phyloP scores from a whole-genome alignment of 129 eudicot species.

The Gnaphalium uliginosum region DNA sequence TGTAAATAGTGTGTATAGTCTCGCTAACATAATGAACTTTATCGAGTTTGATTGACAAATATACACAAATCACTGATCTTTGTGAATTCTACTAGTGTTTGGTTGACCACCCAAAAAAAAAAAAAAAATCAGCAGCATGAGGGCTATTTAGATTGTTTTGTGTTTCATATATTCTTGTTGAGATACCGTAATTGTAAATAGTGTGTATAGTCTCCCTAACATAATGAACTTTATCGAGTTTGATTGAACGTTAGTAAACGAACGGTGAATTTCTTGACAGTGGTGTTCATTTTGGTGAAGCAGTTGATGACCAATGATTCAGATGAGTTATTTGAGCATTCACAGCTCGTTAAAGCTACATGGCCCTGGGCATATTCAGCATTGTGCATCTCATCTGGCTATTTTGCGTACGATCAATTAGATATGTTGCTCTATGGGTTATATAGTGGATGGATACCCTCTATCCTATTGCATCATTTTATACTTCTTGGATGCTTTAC shows the following conservation, averaged over 20 bases:
- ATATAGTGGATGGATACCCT: constrained; percentile 74
- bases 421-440: constrained; percentile 79
- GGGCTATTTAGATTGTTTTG: background rate
- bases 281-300: constrained; percentile 75
- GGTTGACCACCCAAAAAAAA: constrained; percentile 4
- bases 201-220: background rate
- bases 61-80: background rate
- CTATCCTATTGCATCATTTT: constrained; percentile 81
- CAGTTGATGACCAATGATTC: constrained; percentile 43
- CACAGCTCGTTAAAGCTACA: constrained; percentile 60
- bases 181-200: background rate
- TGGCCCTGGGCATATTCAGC: constrained; percentile 92
- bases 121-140: background rate
- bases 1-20: background rate
- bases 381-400: constrained; percentile 78
- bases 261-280: constrained; percentile 42
- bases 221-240: background rate
- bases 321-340: constrained; percentile 73
- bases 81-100: constrained; percentile 11
- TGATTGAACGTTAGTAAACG: constrained; percentile 17
- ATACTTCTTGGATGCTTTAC: constrained; percentile 94
- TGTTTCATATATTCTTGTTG: background rate
- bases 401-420: constrained; percentile 92
- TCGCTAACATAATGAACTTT: background rate
- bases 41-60: background rate